phyloP scores from a whole-genome alignment of 1,284 basidiomycete species.

The Vanrija sp. region DNA sequence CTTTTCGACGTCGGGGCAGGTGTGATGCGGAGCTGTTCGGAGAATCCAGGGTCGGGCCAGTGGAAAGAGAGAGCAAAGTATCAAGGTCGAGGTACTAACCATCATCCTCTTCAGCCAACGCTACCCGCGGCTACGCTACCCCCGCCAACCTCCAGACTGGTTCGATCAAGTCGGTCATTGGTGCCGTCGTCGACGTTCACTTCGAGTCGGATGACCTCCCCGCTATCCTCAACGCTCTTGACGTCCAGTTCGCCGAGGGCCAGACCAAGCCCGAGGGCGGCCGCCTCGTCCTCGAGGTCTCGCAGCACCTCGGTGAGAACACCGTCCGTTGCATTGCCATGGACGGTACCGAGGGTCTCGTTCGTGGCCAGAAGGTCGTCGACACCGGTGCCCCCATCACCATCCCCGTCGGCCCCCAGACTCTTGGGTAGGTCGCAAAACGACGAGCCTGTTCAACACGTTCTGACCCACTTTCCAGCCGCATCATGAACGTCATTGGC shows the following conservation, averaged over 20 bases:
- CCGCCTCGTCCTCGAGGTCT: constrained; percentile 92
- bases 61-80: not conserved
- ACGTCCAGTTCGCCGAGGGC: constrained; percentile 75
- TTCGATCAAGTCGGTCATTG: constrained; percentile 88
- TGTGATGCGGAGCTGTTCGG: not conserved
- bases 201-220: constrained; percentile 87
- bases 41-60: not conserved
- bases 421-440: constrained; percentile 79
- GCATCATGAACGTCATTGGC: constrained; percentile 99
- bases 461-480: constrained; percentile 44
- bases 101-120: constrained; percentile 20
- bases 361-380: constrained; percentile 94
- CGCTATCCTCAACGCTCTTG: constrained; percentile 95
- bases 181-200: constrained; percentile 99
- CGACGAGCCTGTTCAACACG: too few relatives aligned
- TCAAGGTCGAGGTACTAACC: not conserved
- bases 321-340: constrained; percentile 95
- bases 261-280: constrained; percentile 57
- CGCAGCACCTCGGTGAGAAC: constrained; percentile 97
- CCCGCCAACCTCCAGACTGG: constrained; percentile 70
- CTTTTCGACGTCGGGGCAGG: too few relatives aligned
- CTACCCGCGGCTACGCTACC: constrained; percentile 79
- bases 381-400: constrained; percentile 95
- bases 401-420: constrained; percentile 90
- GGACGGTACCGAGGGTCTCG: constrained; percentile 99